phyloP scores from a whole-genome alignment of 2,329 filamentous ascomycete species.

The Aspergillus puulaauensis region DNA sequence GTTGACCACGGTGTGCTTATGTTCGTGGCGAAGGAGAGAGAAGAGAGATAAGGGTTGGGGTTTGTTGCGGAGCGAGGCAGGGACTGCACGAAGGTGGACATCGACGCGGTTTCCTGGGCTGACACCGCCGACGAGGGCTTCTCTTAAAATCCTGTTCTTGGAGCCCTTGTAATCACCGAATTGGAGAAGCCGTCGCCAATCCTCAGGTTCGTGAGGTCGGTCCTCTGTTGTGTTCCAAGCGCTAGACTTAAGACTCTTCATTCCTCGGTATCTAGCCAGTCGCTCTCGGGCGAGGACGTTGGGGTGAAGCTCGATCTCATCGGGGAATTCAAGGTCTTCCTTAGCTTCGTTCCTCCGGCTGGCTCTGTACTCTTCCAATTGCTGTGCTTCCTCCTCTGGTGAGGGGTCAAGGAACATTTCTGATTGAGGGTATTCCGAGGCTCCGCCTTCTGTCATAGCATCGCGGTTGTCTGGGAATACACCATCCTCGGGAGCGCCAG shows the following conservation, averaged over 20 bases:
- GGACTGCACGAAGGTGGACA: conserved; percentile 67
- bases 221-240: conserved; percentile 90
- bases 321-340: conserved; percentile 92
- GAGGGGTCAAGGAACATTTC: conserved; percentile 82
- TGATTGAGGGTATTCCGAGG: conserved; percentile 89
- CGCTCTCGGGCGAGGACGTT: conserved; percentile 83
- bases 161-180: conserved; percentile 88
- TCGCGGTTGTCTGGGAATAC: conserved; percentile 57
- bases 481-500: conserved; percentile 77
- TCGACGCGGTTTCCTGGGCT: conserved; percentile 79
- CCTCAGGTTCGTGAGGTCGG: conserved; percentile 78
- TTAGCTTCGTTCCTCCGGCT: conserved; percentile 77
- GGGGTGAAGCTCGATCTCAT: conserved; percentile 93
- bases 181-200: conserved; percentile 82
- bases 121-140: conserved; percentile 86
- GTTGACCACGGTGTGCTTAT: conserved; percentile 89
- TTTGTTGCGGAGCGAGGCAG: conserved; percentile 52
- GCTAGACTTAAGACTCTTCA: conserved; percentile 88
- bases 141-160: conserved; percentile 71
- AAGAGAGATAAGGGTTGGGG: conserved; percentile 70
- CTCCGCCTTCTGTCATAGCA: conserved; percentile 70
- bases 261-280: conserved; percentile 78
- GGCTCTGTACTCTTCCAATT: conserved; percentile 77
- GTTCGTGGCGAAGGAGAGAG: conserved; percentile 87
- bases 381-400: conserved; percentile 78